phyloP scores from a whole-genome alignment of 2,329 filamentous ascomycete genomes.

The Cryphonectria nitschkei region DNA sequence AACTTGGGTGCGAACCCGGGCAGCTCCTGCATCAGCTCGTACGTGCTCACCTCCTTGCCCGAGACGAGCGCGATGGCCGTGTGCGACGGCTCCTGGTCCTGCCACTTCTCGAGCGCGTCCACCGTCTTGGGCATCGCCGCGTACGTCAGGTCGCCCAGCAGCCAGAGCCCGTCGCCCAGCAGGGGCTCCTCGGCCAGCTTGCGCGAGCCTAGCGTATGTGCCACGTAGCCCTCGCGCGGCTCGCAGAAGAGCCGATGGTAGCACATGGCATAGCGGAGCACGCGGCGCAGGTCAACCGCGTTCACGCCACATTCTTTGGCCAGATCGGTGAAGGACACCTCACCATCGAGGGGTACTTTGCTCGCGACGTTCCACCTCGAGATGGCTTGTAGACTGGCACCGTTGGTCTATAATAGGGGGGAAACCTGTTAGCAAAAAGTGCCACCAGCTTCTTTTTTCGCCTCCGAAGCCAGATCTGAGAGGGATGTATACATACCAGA shows the following conservation, averaged over 20 bases:
- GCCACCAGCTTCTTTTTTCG: not conserved
- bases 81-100: constrained; percentile 18
- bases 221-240: not conserved
- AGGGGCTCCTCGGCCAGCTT: constrained; percentile 4
- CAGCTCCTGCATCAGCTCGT: constrained; percentile 14
- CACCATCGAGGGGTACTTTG: not conserved
- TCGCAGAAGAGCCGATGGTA: constrained; percentile 12
- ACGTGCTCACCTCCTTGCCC: constrained; percentile 2
- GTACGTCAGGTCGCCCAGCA: constrained; percentile 5
- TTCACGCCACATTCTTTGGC: constrained; percentile 4
- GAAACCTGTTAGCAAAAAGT: not conserved
- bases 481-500: not conserved
- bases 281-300: constrained; percentile 1
- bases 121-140: constrained; percentile 6
- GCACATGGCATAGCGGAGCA: constrained; percentile 17
- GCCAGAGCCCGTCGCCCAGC: constrained; percentile 10
- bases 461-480: not conserved
- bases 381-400: not conserved
- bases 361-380: not conserved
- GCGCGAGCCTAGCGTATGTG: constrained; percentile 5
- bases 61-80: constrained; percentile 15
- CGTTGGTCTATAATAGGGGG: not conserved
- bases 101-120: constrained; percentile 21
- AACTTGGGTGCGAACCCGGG: constrained; percentile 15
- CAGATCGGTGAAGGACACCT: not conserved